Evolutionary conservation across 352 stramenopile species (phyloP).

Genomic region (Globisporangium sylvaticum): DNA sequence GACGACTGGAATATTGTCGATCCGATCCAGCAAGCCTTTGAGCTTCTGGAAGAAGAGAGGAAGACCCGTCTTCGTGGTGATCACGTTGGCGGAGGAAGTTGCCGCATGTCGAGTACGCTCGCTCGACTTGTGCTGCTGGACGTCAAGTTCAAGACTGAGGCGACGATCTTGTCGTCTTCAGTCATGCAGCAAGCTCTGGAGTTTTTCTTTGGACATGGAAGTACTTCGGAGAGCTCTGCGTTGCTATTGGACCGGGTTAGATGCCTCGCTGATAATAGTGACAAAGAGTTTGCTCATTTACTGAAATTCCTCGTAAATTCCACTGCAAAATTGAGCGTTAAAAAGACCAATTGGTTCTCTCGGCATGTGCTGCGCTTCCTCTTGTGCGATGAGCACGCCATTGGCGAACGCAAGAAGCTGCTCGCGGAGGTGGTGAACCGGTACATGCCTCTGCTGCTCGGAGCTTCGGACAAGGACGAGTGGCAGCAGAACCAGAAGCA

Average conservation of each 20-base stretch:
- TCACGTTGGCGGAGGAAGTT: background rate
- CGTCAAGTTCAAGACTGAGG: conserved; percentile 22
- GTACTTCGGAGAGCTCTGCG: conserved; percentile 31
- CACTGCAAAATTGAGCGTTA: conserved; percentile 46
- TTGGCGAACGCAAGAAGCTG: conserved; percentile 22
- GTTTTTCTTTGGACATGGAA: conserved; percentile 40
- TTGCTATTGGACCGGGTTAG: conserved; percentile 36
- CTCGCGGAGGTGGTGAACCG: conserved; percentile 31
- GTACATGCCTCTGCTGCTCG: conserved; percentile 54
- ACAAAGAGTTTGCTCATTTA: conserved; percentile 27
- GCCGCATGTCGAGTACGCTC: conserved; percentile 38
- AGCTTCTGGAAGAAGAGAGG: conserved; percentile 45
- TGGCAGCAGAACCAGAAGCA: conserved; percentile 15
- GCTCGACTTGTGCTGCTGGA: conserved; percentile 37
- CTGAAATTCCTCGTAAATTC: conserved; percentile 40
- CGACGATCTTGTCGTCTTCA: conserved; percentile 27
- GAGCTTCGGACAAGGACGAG: conserved; percentile 25
- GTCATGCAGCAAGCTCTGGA: conserved; percentile 47
- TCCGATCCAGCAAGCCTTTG: conserved; percentile 44
- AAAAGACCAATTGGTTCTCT: conserved; percentile 75
- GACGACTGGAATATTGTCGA: conserved; percentile 38
- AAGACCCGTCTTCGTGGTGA: conserved; percentile 23
- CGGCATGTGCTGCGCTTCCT: conserved; percentile 59
- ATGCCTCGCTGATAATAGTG: conserved; percentile 14
- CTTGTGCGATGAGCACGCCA: conserved; percentile 30